These are phyloP conservation scores for Tetragonia tetragonoides DNA, from an alignment of 148 eudicot genomes.

Conservation along the genomic window DNA sequence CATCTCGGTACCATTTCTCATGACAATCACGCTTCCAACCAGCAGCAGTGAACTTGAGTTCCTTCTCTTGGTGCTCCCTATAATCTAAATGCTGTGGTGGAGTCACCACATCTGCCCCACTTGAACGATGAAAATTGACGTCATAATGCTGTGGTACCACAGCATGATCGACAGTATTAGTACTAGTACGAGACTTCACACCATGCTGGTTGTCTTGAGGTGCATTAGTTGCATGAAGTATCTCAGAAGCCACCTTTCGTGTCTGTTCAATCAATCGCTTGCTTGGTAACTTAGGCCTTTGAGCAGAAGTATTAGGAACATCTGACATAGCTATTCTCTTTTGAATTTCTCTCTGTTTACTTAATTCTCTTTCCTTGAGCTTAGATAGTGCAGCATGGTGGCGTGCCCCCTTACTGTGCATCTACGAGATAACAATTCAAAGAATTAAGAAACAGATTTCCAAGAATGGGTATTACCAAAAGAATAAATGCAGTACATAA, in stretches of 20 bases:
- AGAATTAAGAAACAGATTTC: neutral
- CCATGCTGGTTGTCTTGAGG: neutral
- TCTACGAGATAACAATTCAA: slow-evolving; percentile 25
- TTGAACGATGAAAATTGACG: slow-evolving; percentile 1
- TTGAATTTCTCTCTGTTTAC: slow-evolving; percentile 30
- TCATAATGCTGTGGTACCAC: neutral
- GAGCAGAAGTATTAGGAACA: slow-evolving; percentile 14
- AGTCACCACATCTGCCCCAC: neutral
- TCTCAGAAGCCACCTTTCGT: slow-evolving; percentile 39
- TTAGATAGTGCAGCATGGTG: slow-evolving; percentile 44
- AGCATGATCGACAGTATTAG: neutral
- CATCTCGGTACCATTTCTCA: slow-evolving; percentile 68
- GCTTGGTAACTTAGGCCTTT: slow-evolving; percentile 4
- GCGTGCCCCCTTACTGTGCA: slow-evolving; percentile 49
- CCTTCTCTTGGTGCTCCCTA: slow-evolving; percentile 39
- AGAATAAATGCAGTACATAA: neutral
- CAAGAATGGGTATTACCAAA: too few species aligned
- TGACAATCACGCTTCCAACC: slow-evolving; percentile 70
- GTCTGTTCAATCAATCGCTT: slow-evolving; percentile 50
- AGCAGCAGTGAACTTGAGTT: slow-evolving; percentile 61
- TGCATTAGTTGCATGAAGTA: slow-evolving; percentile 20
- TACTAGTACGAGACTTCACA: slow-evolving; percentile 3
- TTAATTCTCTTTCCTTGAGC: slow-evolving; percentile 39
- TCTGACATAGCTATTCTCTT: slow-evolving; percentile 52
- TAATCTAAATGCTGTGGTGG: slow-evolving; percentile 25